Conservation (phyloP, 495 filamentous ascomycete species). For the Podospora sp. region DNA sequence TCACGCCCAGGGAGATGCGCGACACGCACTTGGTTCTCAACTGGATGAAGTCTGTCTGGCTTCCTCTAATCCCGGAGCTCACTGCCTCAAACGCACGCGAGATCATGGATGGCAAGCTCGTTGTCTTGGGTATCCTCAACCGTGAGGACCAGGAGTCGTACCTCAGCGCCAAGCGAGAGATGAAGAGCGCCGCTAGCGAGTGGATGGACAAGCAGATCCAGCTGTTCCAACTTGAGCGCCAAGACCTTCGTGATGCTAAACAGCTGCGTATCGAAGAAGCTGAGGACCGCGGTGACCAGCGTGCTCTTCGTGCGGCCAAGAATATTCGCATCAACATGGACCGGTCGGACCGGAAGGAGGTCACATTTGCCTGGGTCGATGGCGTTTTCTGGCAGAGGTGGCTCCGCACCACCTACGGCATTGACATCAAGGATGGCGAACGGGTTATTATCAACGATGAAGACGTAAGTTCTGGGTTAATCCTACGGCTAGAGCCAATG, state of each 20-base stretch:
- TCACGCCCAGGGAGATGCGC: constrained; percentile 87
- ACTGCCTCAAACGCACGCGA: constrained; percentile 87
- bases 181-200: constrained; percentile 92
- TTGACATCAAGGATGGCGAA: constrained; percentile 81
- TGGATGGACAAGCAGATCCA: constrained; percentile 97
- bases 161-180: constrained; percentile 74
- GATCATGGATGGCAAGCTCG: constrained; percentile 90
- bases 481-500: not conserved
- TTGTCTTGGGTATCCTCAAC: constrained; percentile 87
- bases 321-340: constrained; percentile 88
- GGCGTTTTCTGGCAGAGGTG: constrained; percentile 97
- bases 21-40: constrained; percentile 75
- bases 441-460: constrained; percentile 96
- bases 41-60: constrained; percentile 97
- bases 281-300: constrained; percentile 88
- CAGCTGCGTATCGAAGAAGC: constrained; percentile 95
- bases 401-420: constrained; percentile 91
- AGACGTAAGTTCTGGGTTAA: constrained; percentile 66
- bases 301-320: constrained; percentile 85
- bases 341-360: constrained; percentile 81
- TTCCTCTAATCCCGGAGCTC: constrained; percentile 95
- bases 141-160: constrained; percentile 81
- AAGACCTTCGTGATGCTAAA: constrained; percentile 91
- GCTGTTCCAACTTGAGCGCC: constrained; percentile 84
- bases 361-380: constrained; percentile 98